Base-by-base conservation (phyloP, 2,329 filamentous ascomycete species). In the Pestalotiopsis sp. region DNA sequence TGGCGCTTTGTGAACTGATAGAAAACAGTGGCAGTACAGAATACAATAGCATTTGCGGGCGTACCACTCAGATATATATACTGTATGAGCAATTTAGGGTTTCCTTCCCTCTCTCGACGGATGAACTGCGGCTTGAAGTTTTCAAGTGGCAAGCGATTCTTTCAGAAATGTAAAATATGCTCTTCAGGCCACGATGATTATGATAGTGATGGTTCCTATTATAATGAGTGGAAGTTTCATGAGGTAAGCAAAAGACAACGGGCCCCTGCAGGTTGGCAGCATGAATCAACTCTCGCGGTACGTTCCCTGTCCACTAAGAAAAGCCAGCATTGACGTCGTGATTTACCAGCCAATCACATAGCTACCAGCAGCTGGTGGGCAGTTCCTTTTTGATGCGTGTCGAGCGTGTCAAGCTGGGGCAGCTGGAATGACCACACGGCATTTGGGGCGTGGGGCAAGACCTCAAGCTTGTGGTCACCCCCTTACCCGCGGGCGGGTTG, bases 241-340 rank as follows among this genome's bases (percentile, higher is more conserved):
- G 17, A 52, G 7, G 45, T 52, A 52, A 52, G 45, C 45, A 52
- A 9, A 52, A 20, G 17, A 17, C 20, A n/a, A 20, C 7, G 45
- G 7, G 45, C 17, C 45, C 45, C 45, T 52, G 45, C 45, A 52
- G 20, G 17, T 23, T 52, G 17, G 20, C 9, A 52, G 20, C 45
- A 20, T 52, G 17, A 52, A n/a, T 36, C 31, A 36, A 36, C 31
- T 36, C 31, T 36, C 7, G 31, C 45, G 57, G 57, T 17, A 59
- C 57, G 20, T 59, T 59, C 57, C 57, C 23, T 59, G 57, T 23
- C 23, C 13, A 11, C 25, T 23, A 14, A 12, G 25, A 36, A 23
- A 52, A 52, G n/a, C 45, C 45, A 59, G 57, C 57, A 59, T 59
- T 59, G 57, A 59, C 57, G 23, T 59, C 20, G 57, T 17, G 57